phyloP scores from a whole-genome alignment of 1,284 basidiomycete species.

The Mycosarcoma maydis region DNA sequence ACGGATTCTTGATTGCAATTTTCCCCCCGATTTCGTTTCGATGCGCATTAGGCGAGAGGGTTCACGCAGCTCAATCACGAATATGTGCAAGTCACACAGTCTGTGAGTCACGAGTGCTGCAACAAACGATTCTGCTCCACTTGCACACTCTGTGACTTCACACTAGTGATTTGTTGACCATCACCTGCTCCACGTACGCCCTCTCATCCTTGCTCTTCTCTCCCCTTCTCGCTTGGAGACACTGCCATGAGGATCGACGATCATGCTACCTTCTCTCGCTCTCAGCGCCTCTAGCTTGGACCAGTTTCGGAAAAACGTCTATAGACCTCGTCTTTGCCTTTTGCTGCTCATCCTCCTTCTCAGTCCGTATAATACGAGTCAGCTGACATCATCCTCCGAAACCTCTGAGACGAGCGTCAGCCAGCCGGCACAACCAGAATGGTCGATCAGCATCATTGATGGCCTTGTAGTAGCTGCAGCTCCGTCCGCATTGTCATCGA shows the following conservation, averaged over 20 bases:
- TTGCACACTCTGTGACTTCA: too few relatives aligned
- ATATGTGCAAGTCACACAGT: too few relatives aligned
- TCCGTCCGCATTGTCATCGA: slow-evolving; percentile 7
- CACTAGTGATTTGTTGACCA: too few relatives aligned
- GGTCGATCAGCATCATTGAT: slow-evolving; percentile 40
- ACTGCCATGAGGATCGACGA: slow-evolving; percentile 6
- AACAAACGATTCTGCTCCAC: too few relatives aligned
- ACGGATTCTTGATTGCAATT: too few relatives aligned
- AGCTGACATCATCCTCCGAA: slow-evolving; percentile 18
- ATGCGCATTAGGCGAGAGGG: slow-evolving; percentile 3
- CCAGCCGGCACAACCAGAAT: slow-evolving; percentile 25
- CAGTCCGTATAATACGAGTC: slow-evolving; percentile 31
- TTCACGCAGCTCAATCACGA: slow-evolving; percentile 11
- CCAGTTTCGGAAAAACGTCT: slow-evolving; percentile 46
- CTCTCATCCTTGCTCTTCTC: neutral
- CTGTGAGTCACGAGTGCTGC: too few relatives aligned
- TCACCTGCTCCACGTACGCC: neutral
- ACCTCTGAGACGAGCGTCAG: slow-evolving; percentile 16
- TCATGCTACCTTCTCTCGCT: slow-evolving; percentile 32
- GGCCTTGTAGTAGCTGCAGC: slow-evolving; percentile 38
- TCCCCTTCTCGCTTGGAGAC: neutral
- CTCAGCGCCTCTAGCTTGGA: slow-evolving; percentile 45
- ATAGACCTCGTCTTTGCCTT: slow-evolving; percentile 48
- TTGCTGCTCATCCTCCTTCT: slow-evolving; percentile 46
- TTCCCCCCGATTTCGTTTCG: too few relatives aligned